Evolutionary conservation across 495 filamentous ascomycete species (phyloP), one percentile per base, ranked within the genome.

Genomic region (Cercophora sp.): DNA sequence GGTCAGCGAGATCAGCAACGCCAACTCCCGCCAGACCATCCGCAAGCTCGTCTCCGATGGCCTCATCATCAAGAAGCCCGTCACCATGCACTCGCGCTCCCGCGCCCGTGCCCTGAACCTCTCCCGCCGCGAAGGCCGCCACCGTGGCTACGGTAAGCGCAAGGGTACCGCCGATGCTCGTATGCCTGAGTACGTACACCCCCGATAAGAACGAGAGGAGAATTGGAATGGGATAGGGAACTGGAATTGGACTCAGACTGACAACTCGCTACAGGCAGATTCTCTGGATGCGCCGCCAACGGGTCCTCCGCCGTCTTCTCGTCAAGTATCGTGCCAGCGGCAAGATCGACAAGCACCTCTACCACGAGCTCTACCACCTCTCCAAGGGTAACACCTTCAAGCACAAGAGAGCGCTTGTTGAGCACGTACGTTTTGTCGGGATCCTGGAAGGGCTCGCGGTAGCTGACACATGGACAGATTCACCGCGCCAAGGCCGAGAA

Each of bases 371-470:
- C 59, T 99, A 99, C 82, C 91, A 96, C 75, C 79, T 95, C 66
- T 88, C 86, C 85, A 99, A 99, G 91, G 93, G 93, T 95, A 99
- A 99, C 85, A 92, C 93, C 72, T 99, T 99, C 87, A 99, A 99
- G 90, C 93, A 99, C 86, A 99, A 96, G 89, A 87, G 93, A 70
- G 93, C 89, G 59, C 85, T 99, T 63, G 89, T 99, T 71, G 93
- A 99, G 81, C 93, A 98, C 80, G 93, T 98, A 89, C 70, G 93
- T 90, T 66, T 34, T 32, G 22, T 20, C 24, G 26, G 11, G 20
- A 22, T n/a, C 18, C 22, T 18, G 10, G 13, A 19, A 23, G 11
- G 13, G 15, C 8, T 13, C 8, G 15, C 10, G 31, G 43, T 56
- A n/a, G 49, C 54, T 66, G 56, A 65, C 56, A 31, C 24, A 36